A percentile compares a stretch with the other conserved stretches of the same genome.
Conservation (phyloP, 495 filamentous ascomycete species). For the Talaromyces nanjingensis region DNA sequence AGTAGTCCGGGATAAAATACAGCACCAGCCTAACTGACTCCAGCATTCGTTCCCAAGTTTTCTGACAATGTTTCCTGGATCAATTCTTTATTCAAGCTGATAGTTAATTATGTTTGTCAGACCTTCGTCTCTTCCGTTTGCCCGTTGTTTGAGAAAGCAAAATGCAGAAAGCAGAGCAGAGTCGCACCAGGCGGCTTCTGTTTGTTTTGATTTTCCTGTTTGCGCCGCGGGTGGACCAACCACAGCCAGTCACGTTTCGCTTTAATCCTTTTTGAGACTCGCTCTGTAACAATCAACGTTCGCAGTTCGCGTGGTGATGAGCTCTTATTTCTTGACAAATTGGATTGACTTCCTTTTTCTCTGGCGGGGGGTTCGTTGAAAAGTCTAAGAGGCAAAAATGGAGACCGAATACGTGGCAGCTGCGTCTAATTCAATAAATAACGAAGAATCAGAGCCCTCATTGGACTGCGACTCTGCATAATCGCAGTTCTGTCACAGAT, state of each 20-base stretch:
- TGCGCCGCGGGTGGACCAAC: not conserved
- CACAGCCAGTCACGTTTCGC: constrained; percentile 1
- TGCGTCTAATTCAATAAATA: not conserved
- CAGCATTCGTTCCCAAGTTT: not conserved
- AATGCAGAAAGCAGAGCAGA: not conserved
- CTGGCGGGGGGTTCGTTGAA: no score
- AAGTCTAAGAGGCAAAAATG: not conserved
- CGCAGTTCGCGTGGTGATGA: not conserved
- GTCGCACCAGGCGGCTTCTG: not conserved
- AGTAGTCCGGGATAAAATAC: not conserved
- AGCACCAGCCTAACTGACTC: not conserved
- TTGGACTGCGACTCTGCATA: not conserved
- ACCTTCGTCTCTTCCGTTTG: not conserved
- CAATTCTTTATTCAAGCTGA: not conserved
- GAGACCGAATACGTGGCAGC: not conserved
- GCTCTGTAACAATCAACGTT: not conserved
- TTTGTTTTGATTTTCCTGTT: constrained; percentile 13
- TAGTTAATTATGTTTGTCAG: not conserved
- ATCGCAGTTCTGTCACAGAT: not conserved
- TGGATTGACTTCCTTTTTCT: not conserved
- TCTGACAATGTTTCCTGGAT: not conserved
- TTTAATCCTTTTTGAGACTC: not conserved
- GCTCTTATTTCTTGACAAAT: not conserved
- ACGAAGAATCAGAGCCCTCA: not conserved
- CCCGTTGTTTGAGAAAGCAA: not conserved